These are phyloP conservation scores for Boletus coccyginus DNA, from an alignment of 768 basidiomycete genomes.

Conservation along the genomic window DNA sequence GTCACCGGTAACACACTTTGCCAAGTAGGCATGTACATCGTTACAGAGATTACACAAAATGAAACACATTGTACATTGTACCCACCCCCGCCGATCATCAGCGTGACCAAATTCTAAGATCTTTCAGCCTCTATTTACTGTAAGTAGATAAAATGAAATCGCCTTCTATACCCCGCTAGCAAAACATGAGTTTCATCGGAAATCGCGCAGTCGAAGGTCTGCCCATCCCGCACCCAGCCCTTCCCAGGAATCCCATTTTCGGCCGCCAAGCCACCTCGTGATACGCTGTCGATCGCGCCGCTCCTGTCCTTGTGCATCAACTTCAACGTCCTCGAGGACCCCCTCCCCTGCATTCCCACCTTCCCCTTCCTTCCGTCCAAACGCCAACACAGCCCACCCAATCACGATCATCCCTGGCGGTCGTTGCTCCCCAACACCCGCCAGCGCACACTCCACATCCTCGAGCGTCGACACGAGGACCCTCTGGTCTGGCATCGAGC, in stretches of 20 bases:
- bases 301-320: slow-evolving; percentile 10
- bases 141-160: too few species aligned
- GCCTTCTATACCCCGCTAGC: too few species aligned
- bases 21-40: too few species aligned
- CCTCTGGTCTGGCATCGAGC: slow-evolving; percentile 92
- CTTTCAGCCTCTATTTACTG: too few species aligned
- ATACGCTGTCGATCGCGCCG: slow-evolving; percentile 42
- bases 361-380: slow-evolving; percentile 34
- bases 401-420: slow-evolving; percentile 97
- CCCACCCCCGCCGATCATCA: background rate
- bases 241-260: slow-evolving; percentile 62
- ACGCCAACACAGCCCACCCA: slow-evolving; percentile 84
- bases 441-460: slow-evolving; percentile 68
- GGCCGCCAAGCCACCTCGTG: slow-evolving; percentile 54
- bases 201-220: slow-evolving; percentile 9
- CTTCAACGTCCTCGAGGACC: slow-evolving; percentile 61
- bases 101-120: too few species aligned
- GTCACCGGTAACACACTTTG: too few species aligned
- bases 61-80: background rate
- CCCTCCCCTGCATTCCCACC: slow-evolving; percentile 61
- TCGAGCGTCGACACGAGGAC: slow-evolving; percentile 75
- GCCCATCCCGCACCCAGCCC: slow-evolving; percentile 53
- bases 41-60: background rate
- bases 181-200: too few species aligned
- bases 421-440: slow-evolving; percentile 76